Conservation (phyloP, 768 basidiomycete genomes). For the Mycena galopus region DNA sequence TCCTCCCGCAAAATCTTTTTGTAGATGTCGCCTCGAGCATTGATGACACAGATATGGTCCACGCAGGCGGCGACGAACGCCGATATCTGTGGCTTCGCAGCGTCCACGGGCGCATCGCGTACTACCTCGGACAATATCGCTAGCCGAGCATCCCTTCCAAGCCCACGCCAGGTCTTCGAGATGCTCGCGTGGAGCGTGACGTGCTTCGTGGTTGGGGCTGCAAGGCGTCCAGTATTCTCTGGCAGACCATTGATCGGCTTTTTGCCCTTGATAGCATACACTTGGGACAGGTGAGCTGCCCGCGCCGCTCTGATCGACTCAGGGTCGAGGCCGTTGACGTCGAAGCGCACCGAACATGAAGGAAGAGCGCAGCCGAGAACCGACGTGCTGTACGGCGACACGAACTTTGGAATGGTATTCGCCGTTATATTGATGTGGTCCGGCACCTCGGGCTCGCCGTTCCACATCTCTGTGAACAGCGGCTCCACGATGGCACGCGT, state of each 20-base stretch:
- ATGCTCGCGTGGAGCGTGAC: constrained; percentile 28
- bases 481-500: constrained; percentile 20
- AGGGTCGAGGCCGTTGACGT: constrained; percentile 10
- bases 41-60: constrained; percentile 29
- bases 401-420: constrained; percentile 29
- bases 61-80: constrained; percentile 1
- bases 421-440: constrained; percentile 20
- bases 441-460: neutral
- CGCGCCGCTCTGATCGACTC: constrained; percentile 26
- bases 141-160: constrained; percentile 21
- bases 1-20: neutral
- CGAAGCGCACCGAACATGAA: constrained; percentile 33
- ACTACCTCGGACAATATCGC: constrained; percentile 15
- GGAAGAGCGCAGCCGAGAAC: constrained; percentile 27
- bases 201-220: constrained; percentile 30
- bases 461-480: constrained; percentile 30
- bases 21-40: constrained; percentile 30
- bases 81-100: constrained; percentile 1
- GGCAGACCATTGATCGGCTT: constrained; percentile 29
- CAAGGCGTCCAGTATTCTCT: constrained; percentile 32
- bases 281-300: constrained; percentile 30
- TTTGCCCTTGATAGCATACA: constrained; percentile 26
- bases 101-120: neutral
- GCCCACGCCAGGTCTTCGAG: constrained; percentile 32
- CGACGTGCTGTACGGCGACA: constrained; percentile 34